Evolutionary conservation across 1,139 yeast genomes (phyloP), one percentile per base, ranked within the genome.

Genomic region (Magnusiomyces starmeri): DNA sequence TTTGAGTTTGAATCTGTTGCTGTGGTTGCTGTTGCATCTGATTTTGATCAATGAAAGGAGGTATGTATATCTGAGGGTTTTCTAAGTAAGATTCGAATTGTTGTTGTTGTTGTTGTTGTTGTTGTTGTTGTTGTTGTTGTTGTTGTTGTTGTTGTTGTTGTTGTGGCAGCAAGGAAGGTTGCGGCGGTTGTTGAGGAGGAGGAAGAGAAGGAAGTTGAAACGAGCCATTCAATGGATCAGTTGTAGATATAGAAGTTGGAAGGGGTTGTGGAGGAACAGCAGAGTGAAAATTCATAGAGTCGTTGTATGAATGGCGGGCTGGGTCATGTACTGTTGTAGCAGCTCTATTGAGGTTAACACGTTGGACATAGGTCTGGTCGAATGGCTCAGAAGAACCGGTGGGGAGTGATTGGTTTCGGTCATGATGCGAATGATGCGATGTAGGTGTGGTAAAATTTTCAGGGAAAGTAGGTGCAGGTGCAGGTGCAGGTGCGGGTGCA

Each of bases 341-440:
- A 2, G 66, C 66, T 37, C 67, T 50, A 9, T 57, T 59, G 3
- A 64, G 67, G n/a, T 59, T 47, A 27, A 43, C 45, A 43, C 53
- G 43, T 29, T 44, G 37, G 25, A n/a, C 46, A 39, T 50, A 49
- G 18, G 54, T 42, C 27, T 45, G 49, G 16, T 58, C 61, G 35
- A 51, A 37, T 12, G 24, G 48, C 26, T 43, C 51, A 12, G 55
- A 41, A 2, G 62, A 41, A 4, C 57, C 51, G 45, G 56, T 62
- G 2, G 68, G 68, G 22, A 64, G 50, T 3, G 68, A 64, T 42
- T 62, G 63, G 48, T 64, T 64, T 26, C 68, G 56, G 46, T 64
- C 67, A 54, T 64, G 67, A 22, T 52, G 56, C 16, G 46, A n/a
- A 25, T 32, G 37, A 25, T 24, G 20, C n/a, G n/a, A n/a, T n/a